Conservation (phyloP, 495 filamentous ascomycete genomes). For the Peziza echinospora region DNA sequence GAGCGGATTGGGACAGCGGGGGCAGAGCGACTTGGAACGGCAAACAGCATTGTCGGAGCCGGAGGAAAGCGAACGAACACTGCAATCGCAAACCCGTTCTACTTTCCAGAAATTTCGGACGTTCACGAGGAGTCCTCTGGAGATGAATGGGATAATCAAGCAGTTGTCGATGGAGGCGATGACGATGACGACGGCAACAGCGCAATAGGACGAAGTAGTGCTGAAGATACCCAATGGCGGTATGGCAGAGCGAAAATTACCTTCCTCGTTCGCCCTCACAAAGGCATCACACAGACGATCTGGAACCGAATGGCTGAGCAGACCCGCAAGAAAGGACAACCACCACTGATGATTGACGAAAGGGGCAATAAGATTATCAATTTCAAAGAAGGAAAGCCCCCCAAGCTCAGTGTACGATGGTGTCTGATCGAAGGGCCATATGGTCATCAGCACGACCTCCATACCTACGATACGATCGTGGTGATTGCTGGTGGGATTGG, state of each 20-base stretch:
- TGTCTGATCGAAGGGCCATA: slow-evolving; percentile 39
- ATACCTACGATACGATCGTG: slow-evolving; percentile 29
- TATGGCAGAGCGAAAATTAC: slow-evolving; percentile 14
- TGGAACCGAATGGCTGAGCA: slow-evolving; percentile 11
- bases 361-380: background rate
- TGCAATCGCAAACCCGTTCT: background rate
- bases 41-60: background rate
- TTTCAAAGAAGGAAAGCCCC: background rate
- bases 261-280: slow-evolving; percentile 15
- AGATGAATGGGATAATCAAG: background rate
- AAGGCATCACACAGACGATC: slow-evolving; percentile 13
- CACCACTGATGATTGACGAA: background rate
- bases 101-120: background rate
- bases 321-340: slow-evolving; percentile 3
- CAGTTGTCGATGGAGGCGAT: background rate
- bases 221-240: slow-evolving; percentile 2
- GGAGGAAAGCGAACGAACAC: background rate
- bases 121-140: background rate
- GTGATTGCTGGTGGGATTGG: slow-evolving; percentile 41
- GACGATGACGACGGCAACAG: background rate
- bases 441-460: slow-evolving; percentile 27
- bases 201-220: too few relatives aligned
- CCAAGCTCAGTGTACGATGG: slow-evolving; percentile 11
- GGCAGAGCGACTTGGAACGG: background rate
- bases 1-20: background rate